These are phyloP conservation scores for Paraphaeosphaeria sporulosa DNA, from an alignment of 2,329 filamentous ascomycete genomes.

Conservation along the genomic window DNA sequence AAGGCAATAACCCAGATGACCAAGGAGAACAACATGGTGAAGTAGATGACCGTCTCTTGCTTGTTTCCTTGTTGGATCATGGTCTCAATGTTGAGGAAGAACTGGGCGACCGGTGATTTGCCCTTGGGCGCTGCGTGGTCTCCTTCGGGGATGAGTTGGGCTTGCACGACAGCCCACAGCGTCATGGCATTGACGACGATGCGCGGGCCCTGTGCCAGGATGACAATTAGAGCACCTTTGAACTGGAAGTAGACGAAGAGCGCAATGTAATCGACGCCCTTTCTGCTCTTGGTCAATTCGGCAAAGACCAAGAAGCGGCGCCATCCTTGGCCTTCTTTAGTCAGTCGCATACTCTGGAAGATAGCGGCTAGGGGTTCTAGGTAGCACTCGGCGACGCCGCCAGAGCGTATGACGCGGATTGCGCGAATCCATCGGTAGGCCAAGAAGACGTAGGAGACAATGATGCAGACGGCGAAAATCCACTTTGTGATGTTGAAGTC, in stretches of 20 bases:
- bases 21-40: slow-evolving; percentile 90
- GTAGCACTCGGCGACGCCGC: slow-evolving; percentile 89
- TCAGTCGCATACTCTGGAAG: slow-evolving; percentile 81
- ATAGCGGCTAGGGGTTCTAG: slow-evolving; percentile 86
- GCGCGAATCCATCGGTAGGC: slow-evolving; percentile 82
- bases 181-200: slow-evolving; percentile 91
- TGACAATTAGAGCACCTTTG: slow-evolving; percentile 82
- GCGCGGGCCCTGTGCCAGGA: slow-evolving; percentile 90
- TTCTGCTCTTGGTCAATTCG: slow-evolving; percentile 87
- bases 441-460: slow-evolving; percentile 85
- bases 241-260: slow-evolving; percentile 89
- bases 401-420: slow-evolving; percentile 79
- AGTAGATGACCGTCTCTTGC: slow-evolving; percentile 82
- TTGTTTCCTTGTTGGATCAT: slow-evolving; percentile 74
- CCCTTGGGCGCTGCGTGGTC: slow-evolving; percentile 62
- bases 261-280: slow-evolving; percentile 88
- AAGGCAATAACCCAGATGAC: slow-evolving; percentile 87
- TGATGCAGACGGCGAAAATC: slow-evolving; percentile 94
- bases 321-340: slow-evolving; percentile 76
- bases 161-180: slow-evolving; percentile 81
- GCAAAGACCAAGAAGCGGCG: slow-evolving; percentile 92
- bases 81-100: slow-evolving; percentile 81
- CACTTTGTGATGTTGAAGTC: slow-evolving; percentile 83
- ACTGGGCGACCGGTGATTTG: slow-evolving; percentile 71
- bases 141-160: slow-evolving; percentile 72